phyloP scores from a whole-genome alignment of 257 asterid genomes.

The Penstemon barbatus region DNA sequence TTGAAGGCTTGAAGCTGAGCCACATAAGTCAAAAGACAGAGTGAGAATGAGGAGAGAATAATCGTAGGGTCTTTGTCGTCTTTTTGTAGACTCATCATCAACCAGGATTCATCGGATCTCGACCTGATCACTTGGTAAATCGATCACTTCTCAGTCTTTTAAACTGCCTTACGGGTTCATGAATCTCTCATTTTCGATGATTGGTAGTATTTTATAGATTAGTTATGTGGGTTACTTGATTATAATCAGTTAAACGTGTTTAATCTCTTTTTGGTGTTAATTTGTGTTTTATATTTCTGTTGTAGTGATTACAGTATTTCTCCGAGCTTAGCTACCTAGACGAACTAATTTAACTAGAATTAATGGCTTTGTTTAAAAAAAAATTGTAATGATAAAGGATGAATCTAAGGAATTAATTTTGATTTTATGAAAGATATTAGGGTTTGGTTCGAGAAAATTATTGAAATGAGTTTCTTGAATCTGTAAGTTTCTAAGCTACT shows the following conservation, averaged over 20 bases:
- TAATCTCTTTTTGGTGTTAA: no score
- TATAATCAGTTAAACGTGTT: no score
- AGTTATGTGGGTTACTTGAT: no score
- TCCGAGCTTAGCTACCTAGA: no score
- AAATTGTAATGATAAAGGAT: not conserved
- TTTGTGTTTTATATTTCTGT: no score
- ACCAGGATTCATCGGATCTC: conserved; percentile 7
- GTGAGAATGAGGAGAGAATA: not conserved
- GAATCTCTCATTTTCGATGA: not conserved
- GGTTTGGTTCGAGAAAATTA: conserved; percentile 3
- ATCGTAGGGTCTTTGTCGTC: not conserved
- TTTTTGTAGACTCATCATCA: not conserved
- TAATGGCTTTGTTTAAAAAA: no score
- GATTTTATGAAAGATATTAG: not conserved
- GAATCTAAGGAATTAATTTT: not conserved
- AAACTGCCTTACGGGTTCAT: conserved; percentile 9
- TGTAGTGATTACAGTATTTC: no score
- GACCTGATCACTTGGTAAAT: conserved; percentile 29
- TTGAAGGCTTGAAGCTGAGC: not conserved
- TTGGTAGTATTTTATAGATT: not conserved
- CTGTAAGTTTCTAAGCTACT: not conserved
- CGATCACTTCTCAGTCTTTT: not conserved
- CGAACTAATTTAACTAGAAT: no score
- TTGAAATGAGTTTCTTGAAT: not conserved
- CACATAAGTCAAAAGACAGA: not conserved